A percentile compares a stretch with the other conserved stretches of the same genome.
These are phyloP conservation scores for Vaccinium corymbosum DNA, from an alignment of 148 eudicot species.

Conservation along the genomic window DNA sequence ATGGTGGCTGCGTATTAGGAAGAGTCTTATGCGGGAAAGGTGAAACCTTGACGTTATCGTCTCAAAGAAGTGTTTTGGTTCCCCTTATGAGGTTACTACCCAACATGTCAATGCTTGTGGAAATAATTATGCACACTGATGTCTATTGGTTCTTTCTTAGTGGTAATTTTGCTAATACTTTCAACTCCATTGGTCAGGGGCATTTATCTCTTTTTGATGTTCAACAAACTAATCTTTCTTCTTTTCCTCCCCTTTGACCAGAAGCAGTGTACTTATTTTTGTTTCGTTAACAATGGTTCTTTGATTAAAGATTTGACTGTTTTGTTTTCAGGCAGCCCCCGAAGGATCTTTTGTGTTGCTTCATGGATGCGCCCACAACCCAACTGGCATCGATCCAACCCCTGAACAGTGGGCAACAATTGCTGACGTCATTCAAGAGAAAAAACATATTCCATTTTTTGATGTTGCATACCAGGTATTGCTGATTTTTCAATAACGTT, in stretches of 20 bases:
- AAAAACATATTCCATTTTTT: constrained; percentile 89
- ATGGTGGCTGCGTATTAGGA: background rate
- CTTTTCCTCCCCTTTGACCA: background rate
- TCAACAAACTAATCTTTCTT: background rate
- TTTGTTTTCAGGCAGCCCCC: constrained; percentile 75
- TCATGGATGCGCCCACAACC: constrained; percentile 99
- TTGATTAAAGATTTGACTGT: background rate
- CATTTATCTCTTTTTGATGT: background rate
- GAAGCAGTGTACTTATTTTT: background rate
- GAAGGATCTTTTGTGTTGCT: constrained; percentile 91
- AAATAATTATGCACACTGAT: background rate
- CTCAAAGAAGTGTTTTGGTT: background rate
- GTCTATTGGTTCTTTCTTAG: background rate
- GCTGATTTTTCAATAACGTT: background rate
- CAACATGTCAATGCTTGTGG: background rate
- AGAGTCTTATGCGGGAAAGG: background rate
- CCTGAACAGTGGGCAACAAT: constrained; percentile 88
- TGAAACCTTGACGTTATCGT: background rate
- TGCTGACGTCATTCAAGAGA: constrained; percentile 92
- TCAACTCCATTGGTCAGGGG: background rate
- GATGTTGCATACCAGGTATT: constrained; percentile 98
- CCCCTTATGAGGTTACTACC: background rate
- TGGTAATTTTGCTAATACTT: background rate
- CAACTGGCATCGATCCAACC: constrained; percentile 97
- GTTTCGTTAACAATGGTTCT: background rate